phyloP scores from a whole-genome alignment of 148 eudicot species.

The Oxyria digyna region DNA sequence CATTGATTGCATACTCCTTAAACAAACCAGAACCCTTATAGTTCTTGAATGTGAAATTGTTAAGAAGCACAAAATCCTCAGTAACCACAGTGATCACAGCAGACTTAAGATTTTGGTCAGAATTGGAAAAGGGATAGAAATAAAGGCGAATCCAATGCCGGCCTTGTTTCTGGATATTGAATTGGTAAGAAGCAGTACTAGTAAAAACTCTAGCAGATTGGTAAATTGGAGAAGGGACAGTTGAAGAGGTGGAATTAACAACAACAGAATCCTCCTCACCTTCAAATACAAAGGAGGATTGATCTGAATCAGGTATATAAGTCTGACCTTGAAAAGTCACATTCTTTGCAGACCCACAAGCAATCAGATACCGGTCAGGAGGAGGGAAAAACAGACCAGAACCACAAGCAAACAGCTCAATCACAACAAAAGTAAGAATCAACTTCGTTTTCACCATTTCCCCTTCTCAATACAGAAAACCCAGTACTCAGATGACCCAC shows the following conservation, averaged over 20 bases:
- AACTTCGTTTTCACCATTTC: constrained; percentile 20
- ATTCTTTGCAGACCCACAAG: constrained; percentile 82
- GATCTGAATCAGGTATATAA: constrained; percentile 56
- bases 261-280: constrained; percentile 27
- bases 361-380: constrained; percentile 58
- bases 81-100: constrained; percentile 65
- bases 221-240: constrained; percentile 49
- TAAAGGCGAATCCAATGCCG: constrained; percentile 93
- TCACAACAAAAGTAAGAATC: constrained; percentile 20
- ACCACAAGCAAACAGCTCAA: constrained; percentile 23
- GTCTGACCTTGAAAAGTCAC: constrained; percentile 62
- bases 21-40: constrained; percentile 55
- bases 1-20: constrained; percentile 77
- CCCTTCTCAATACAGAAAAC: constrained; percentile 1
- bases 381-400: constrained; percentile 50
- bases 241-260: constrained; percentile 46
- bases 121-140: constrained; percentile 50
- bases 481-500: not conserved
- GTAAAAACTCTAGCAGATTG: constrained; percentile 63
- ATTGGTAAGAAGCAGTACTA: constrained; percentile 37
- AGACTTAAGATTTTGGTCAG: constrained; percentile 39
- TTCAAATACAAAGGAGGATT: constrained; percentile 46
- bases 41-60: constrained; percentile 57
- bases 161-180: constrained; percentile 54
- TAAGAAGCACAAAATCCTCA: constrained; percentile 77